Base-by-base conservation (phyloP, 2,329 filamentous ascomycete genomes). In the Ceratocystis variospora region DNA sequence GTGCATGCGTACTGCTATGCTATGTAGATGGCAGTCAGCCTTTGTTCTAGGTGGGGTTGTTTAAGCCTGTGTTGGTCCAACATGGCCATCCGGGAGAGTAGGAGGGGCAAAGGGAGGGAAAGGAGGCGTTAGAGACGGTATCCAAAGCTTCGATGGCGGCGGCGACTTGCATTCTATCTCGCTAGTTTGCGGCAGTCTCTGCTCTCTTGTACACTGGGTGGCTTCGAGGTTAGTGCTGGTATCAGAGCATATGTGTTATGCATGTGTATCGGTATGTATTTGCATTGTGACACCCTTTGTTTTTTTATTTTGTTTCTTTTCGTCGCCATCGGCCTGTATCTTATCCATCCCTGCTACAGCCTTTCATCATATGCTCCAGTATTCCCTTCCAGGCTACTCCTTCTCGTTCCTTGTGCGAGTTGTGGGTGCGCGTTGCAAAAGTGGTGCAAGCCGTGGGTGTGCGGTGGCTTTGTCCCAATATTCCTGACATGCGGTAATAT, bases 141-240 rank as follows among this genome's bases (percentile, higher is more conserved):
- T 63, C 15, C 31, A 63, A 63, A 63, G 41, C 61, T 48, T 63
- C 19, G 61, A 63, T 63, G 37, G 61, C 25, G 45, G 62, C 48
- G 48, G 45, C 62, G 45, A 50, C 62, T 44, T 46, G 25, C 64
- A 55, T 66, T 66, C 64, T 61, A 62, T 66, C 55, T 66, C 64
- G 59, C 64, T 62, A 66, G 64, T 66, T 44, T 45, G 28, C 59
- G 6, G 19, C 59, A 62, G 61, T 22, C 44, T 46, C 55, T 46
- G 48, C n/a, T 53, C 37, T 37, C 61, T 63, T 63, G 59, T 66
- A 15, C 33, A 17, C 19, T 46, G 45, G 22, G 45, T 63, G 59
- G 64, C 64, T 66, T 62, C 37, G 62, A 55, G 48, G 8, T 15
- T 48, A 22, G 44, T 44, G 33, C 25, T 48, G 46, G 17, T 48